Conservation (phyloP, 768 basidiomycete species). For the Pulveroboletus sp. region DNA sequence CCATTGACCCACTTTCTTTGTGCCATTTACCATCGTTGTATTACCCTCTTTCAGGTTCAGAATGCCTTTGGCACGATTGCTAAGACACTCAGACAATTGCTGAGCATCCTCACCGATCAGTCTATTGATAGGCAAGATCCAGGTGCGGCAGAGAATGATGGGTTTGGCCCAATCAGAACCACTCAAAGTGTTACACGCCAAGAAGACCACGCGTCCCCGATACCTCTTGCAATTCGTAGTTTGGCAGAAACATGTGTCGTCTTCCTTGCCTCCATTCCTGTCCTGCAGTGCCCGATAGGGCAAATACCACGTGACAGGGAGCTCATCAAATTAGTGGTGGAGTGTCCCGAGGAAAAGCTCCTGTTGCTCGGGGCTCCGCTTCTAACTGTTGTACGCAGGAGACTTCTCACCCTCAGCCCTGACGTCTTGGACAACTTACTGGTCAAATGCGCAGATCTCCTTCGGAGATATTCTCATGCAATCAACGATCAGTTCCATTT, state of each 20-base stretch:
- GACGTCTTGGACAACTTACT: constrained; percentile 54
- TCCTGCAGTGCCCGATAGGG: constrained; percentile 55
- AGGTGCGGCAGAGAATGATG: constrained; percentile 49
- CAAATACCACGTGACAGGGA: constrained; percentile 63
- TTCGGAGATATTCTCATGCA: constrained; percentile 52
- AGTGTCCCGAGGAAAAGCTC: constrained; percentile 53
- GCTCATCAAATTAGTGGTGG: constrained; percentile 50
- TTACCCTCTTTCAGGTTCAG: constrained; percentile 45
- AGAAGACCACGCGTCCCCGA: constrained; percentile 27
- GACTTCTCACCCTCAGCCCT: constrained; percentile 50
- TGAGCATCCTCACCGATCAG: constrained; percentile 35
- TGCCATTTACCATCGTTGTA: background rate
- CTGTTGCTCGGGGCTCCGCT: constrained; percentile 55
- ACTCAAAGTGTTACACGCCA: constrained; percentile 30
- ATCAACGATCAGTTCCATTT: constrained; percentile 52
- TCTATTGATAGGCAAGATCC: constrained; percentile 13
- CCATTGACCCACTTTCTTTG: background rate
- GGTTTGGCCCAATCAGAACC: constrained; percentile 53
- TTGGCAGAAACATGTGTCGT: constrained; percentile 53
- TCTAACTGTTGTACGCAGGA: constrained; percentile 51
- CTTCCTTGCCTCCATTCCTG: constrained; percentile 62
- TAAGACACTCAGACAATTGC: constrained; percentile 37
- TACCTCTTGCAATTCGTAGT: constrained; percentile 29
- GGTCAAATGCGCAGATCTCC: constrained; percentile 49
- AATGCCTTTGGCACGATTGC: constrained; percentile 37